Evolutionary conservation across 2,329 filamentous ascomycete genomes (phyloP).

Genomic region (Fusarium ramigenum): DNA sequence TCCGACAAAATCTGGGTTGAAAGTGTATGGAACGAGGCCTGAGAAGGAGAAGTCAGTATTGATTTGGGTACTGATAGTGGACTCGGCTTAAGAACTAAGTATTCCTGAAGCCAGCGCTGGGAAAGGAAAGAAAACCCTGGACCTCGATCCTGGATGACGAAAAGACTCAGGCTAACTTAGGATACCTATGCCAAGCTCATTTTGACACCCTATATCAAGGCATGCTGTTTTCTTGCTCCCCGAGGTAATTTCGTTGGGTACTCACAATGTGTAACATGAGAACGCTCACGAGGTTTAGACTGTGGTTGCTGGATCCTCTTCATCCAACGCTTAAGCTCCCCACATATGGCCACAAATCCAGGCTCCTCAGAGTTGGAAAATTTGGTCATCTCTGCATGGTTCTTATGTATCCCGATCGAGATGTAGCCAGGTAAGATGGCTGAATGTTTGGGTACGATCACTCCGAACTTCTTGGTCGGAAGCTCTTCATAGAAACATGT

Average conservation of each 20-base stretch:
- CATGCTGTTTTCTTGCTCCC: not conserved
- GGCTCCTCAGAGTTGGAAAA: slow-evolving; percentile 7
- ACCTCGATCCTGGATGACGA: not conserved
- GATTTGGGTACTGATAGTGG: too few species aligned
- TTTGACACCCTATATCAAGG: not conserved
- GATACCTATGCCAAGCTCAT: not conserved
- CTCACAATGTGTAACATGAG: not conserved
- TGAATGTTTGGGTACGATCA: slow-evolving; percentile 23
- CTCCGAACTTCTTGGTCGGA: not conserved
- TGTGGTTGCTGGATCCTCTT: not conserved
- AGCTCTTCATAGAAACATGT: slow-evolving; percentile 36
- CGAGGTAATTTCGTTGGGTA: not conserved
- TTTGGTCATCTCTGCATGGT: slow-evolving; percentile 23
- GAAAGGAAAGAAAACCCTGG: accelerated
- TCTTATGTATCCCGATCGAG: slow-evolving; percentile 8
- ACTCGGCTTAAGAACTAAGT: too few species aligned
- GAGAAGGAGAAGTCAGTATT: accelerated
- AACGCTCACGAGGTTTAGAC: accelerated
- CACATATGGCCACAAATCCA: slow-evolving; percentile 10
- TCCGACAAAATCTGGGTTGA: slow-evolving; percentile 24
- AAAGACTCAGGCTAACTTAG: not conserved
- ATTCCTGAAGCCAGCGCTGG: too few species aligned
- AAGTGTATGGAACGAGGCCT: slow-evolving; percentile 25
- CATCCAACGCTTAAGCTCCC: slow-evolving; percentile 20
- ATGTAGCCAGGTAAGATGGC: slow-evolving; percentile 19